phyloP scores from a whole-genome alignment of 2,329 filamentous ascomycete species.

The Colletotrichum destructivum region DNA sequence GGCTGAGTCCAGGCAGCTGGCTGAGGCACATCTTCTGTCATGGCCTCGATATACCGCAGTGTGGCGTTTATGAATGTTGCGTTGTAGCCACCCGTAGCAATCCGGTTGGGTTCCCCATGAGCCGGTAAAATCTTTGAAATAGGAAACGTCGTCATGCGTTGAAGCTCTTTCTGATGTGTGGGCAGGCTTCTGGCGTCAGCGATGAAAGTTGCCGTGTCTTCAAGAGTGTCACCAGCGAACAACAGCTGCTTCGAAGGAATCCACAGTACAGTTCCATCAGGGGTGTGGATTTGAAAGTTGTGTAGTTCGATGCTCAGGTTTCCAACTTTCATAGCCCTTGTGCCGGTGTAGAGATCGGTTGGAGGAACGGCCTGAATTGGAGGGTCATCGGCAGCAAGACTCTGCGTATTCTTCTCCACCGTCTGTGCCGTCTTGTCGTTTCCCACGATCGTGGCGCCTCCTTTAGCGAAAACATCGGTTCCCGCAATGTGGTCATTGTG shows the following conservation, averaged over 20 bases:
- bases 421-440: constrained; percentile 27
- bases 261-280: constrained; percentile 33
- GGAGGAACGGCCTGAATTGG: constrained; percentile 34
- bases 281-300: constrained; percentile 37
- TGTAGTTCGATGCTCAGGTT: constrained; percentile 36
- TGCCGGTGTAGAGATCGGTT: constrained; percentile 28
- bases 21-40: constrained; percentile 38
- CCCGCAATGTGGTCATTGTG: constrained; percentile 39
- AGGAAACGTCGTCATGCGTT: constrained; percentile 26
- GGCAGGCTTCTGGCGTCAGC: constrained; percentile 27
- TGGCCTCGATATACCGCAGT: constrained; percentile 30
- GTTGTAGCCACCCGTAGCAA: constrained; percentile 34
- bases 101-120: constrained; percentile 32
- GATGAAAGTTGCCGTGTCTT: constrained; percentile 40
- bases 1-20: constrained; percentile 33
- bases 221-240: constrained; percentile 37
- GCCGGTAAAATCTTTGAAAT: constrained; percentile 39
- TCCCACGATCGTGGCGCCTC: constrained; percentile 33
- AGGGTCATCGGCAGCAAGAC: constrained; percentile 33
- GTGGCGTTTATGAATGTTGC: constrained; percentile 39
- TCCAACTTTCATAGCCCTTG: constrained; percentile 25
- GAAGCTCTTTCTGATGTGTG: constrained; percentile 31
- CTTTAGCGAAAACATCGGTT: constrained; percentile 33
- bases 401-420: constrained; percentile 21
- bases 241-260: constrained; percentile 37